phyloP scores from a whole-genome alignment of 371 early-diverging fungal genomes.

The Chytridium lagenaria region DNA sequence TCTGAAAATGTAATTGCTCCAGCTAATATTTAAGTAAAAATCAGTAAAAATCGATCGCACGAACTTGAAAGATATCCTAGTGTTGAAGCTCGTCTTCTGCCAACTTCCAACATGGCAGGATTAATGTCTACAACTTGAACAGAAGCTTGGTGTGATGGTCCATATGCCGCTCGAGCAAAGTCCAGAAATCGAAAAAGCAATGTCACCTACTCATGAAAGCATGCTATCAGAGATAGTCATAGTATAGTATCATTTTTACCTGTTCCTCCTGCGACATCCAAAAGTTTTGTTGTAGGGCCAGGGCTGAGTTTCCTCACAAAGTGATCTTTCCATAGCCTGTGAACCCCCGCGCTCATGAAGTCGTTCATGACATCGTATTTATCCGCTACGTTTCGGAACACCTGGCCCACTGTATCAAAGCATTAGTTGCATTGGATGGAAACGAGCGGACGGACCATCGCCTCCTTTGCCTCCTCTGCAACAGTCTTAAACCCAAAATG shows the following conservation, averaged over 20 bases:
- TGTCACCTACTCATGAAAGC: constrained; percentile 76
- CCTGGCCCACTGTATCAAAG: constrained; percentile 71
- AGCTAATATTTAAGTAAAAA: constrained; percentile 13
- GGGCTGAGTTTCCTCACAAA: constrained; percentile 87
- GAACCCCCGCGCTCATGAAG: constrained; percentile 91
- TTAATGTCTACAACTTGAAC: constrained; percentile 96
- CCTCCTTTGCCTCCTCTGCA: constrained; percentile 82
- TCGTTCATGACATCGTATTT: constrained; percentile 98
- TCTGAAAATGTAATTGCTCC: constrained; percentile 54
- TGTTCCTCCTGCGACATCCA: constrained; percentile 99
- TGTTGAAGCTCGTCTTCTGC: constrained; percentile 66
- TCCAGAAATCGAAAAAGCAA: constrained; percentile 92
- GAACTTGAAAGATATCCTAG: constrained; percentile 39
- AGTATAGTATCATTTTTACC: constrained; percentile 54
- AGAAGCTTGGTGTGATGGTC: constrained; percentile 58
- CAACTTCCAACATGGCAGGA: constrained; percentile 92
- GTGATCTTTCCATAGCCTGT: constrained; percentile 95
- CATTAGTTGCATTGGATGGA: not conserved
- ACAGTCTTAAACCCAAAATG: constrained; percentile 94
- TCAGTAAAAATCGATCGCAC: not conserved
- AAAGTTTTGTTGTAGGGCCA: constrained; percentile 78
- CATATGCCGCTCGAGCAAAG: constrained; percentile 71
- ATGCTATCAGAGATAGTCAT: not conserved
- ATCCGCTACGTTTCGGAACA: constrained; percentile 90
- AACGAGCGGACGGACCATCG: constrained; percentile 58